These are phyloP conservation scores for Phyllachora maydis DNA, from an alignment of 2,329 filamentous ascomycete genomes.

Conservation along the genomic window DNA sequence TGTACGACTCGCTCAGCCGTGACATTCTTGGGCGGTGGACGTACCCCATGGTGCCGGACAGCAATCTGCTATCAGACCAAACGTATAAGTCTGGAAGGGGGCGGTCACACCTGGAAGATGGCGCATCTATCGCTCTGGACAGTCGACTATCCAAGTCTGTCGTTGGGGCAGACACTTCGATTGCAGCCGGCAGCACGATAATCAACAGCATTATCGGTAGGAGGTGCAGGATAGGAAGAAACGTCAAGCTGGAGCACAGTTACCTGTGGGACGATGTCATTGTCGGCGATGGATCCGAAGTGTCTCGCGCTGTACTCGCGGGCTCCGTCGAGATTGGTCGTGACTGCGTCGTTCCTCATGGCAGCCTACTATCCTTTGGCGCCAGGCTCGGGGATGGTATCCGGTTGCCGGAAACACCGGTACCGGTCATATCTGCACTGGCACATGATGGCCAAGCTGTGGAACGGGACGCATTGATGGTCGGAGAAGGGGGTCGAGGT, in stretches of 20 bases:
- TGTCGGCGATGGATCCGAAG: slow-evolving; percentile 52
- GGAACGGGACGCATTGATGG: slow-evolving; percentile 19
- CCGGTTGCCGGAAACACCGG: slow-evolving; percentile 16
- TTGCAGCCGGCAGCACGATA: slow-evolving; percentile 53
- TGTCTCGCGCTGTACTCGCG: slow-evolving; percentile 59
- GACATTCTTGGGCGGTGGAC: slow-evolving; percentile 79
- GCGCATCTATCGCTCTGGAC: slow-evolving; percentile 53
- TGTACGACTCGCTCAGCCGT: slow-evolving; percentile 75
- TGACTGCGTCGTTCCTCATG: slow-evolving; percentile 45
- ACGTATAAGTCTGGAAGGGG: slow-evolving; percentile 52
- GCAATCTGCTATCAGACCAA: slow-evolving; percentile 61
- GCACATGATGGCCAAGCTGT: slow-evolving; percentile 15
- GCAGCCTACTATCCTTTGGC: slow-evolving; percentile 61
- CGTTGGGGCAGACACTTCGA: slow-evolving; percentile 53
- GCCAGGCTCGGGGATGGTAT: slow-evolving; percentile 48
- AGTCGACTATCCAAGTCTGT: slow-evolving; percentile 51
- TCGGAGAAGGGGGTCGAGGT: slow-evolving; percentile 29
- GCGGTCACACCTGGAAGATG: slow-evolving; percentile 58
- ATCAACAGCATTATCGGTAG: slow-evolving; percentile 64
- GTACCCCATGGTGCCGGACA: slow-evolving; percentile 76
- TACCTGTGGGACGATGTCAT: slow-evolving; percentile 76
- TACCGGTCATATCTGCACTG: slow-evolving; percentile 16
- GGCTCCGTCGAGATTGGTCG: slow-evolving; percentile 52
- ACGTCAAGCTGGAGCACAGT: slow-evolving; percentile 58
- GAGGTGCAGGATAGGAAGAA: slow-evolving; percentile 68